phyloP scores from a whole-genome alignment of 129 eudicot species.

The Helianthus tuberosus region DNA sequence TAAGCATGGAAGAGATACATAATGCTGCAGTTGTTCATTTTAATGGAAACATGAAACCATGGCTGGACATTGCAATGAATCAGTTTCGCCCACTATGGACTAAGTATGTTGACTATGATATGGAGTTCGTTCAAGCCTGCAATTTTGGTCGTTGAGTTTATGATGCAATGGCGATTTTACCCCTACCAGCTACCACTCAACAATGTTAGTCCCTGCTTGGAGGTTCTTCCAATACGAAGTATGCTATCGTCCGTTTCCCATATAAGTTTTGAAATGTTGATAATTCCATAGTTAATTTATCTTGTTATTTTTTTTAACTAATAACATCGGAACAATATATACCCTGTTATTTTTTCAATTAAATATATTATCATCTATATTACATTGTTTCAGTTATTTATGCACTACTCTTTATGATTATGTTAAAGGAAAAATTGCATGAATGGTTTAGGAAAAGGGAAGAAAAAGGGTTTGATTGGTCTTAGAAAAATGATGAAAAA shows the following conservation, averaged over 20 bases:
- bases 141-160: conserved; percentile 63
- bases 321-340: conserved; percentile 30
- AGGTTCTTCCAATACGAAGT: conserved; percentile 42
- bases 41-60: conserved; percentile 88
- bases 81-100: conserved; percentile 90
- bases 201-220: conserved; percentile 36
- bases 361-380: too few species aligned
- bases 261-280: conserved; percentile 36
- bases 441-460: background rate
- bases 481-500: background rate
- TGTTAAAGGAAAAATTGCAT: background rate
- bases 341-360: conserved; percentile 4
- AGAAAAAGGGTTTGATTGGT: background rate
- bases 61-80: conserved; percentile 89
- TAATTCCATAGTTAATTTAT: conserved; percentile 31
- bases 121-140: conserved; percentile 80
- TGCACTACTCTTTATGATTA: background rate
- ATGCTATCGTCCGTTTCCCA: conserved; percentile 36
- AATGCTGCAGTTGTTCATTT: conserved; percentile 92
- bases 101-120: conserved; percentile 79
- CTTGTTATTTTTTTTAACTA: conserved; percentile 22
- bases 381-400: background rate
- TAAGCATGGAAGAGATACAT: conserved; percentile 74
- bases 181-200: conserved; percentile 23
- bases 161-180: conserved; percentile 17